phyloP scores from a whole-genome alignment of 352 stramenopile species.

The Phytophthora sp. region DNA sequence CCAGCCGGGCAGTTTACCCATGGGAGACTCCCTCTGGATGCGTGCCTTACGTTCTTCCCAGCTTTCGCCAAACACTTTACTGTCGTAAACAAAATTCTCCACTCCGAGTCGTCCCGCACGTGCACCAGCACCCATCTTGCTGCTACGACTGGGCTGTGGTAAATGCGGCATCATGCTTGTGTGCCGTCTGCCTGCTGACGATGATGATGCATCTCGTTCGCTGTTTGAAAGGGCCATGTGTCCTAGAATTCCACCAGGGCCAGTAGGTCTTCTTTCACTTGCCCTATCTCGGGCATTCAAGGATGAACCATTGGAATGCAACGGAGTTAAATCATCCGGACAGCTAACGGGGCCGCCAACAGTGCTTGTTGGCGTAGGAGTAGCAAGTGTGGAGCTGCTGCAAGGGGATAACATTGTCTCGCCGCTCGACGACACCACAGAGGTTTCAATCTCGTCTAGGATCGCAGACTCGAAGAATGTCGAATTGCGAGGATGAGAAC shows the following conservation, averaged over 20 bases:
- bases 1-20: conserved; percentile 85
- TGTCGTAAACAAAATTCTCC: conserved; percentile 81
- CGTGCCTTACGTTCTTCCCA: conserved; percentile 68
- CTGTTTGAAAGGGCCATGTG: conserved; percentile 29
- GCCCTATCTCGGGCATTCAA: background rate
- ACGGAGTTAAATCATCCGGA: conserved; percentile 7
- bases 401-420: conserved; percentile 27
- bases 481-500: conserved; percentile 54
- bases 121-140: conserved; percentile 26
- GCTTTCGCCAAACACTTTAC: conserved; percentile 79
- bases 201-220: conserved; percentile 2
- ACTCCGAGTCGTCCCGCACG: conserved; percentile 36
- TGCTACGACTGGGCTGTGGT: conserved; percentile 33
- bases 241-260: conserved; percentile 4
- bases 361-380: conserved; percentile 17
- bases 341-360: conserved; percentile 5
- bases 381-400: conserved; percentile 39
- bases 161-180: conserved; percentile 30
- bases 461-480: conserved; percentile 69
- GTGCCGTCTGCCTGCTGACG: conserved; percentile 15
- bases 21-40: conserved; percentile 73
- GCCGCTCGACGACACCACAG: conserved; percentile 29
- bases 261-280: conserved; percentile 11
- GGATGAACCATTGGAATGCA: conserved; percentile 7
- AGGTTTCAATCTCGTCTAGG: conserved; percentile 42